Evolutionary conservation across 306 rosid species (phyloP).

Genomic region (Sicyos baderoa): DNA sequence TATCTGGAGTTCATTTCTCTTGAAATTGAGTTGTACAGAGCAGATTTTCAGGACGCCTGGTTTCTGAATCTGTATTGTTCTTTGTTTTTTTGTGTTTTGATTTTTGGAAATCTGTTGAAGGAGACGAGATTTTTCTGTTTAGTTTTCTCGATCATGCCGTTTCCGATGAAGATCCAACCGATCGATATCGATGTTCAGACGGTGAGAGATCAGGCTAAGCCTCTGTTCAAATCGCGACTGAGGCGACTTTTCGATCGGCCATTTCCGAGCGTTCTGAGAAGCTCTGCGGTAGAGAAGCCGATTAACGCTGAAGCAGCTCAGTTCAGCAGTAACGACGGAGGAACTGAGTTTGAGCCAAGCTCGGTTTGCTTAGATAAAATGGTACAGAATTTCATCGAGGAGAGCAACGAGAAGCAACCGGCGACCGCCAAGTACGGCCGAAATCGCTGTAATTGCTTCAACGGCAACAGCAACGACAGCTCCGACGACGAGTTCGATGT

Average conservation of each 20-base stretch:
- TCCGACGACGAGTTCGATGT: slow-evolving; percentile 85
- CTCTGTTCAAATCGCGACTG: slow-evolving; percentile 69
- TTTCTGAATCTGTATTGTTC: background rate
- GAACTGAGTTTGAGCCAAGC: slow-evolving; percentile 65
- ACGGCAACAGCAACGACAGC: slow-evolving; percentile 69
- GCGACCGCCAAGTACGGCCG: slow-evolving; percentile 46
- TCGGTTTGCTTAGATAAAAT: slow-evolving; percentile 75
- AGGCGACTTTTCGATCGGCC: slow-evolving; percentile 85
- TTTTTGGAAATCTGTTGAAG: background rate
- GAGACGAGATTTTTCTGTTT: background rate
- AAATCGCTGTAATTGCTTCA: slow-evolving; percentile 88
- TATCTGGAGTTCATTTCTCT: slow-evolving; percentile 19
- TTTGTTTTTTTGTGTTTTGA: background rate
- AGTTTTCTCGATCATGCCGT: slow-evolving; percentile 36
- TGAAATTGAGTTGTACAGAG: slow-evolving; percentile 30
- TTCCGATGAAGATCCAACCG: slow-evolving; percentile 94
- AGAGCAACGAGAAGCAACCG: slow-evolving; percentile 56
- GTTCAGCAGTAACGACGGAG: slow-evolving; percentile 32
- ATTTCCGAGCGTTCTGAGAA: slow-evolving; percentile 50
- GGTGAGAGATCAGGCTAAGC: slow-evolving; percentile 45
- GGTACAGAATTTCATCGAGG: slow-evolving; percentile 93
- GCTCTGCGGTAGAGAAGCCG: slow-evolving; percentile 49
- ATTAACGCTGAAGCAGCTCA: slow-evolving; percentile 28
- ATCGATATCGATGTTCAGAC: slow-evolving; percentile 52
- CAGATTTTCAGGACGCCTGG: background rate